Conservation (phyloP, 768 basidiomycete genomes). For the Suillus bovinus region DNA sequence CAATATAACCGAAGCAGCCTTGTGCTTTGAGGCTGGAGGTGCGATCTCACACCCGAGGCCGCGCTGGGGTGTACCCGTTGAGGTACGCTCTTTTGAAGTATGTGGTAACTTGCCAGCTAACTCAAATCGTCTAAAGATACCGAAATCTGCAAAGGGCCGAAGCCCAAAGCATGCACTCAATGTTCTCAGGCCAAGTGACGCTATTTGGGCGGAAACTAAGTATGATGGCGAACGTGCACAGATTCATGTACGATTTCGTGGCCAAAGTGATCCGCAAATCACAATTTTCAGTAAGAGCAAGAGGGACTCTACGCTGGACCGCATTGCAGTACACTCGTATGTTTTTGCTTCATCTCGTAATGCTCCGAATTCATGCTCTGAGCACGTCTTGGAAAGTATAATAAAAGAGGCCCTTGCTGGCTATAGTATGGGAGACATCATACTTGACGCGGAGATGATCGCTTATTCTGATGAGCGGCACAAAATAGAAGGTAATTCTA, state of each 20-base stretch:
- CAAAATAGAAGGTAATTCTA: constrained; percentile 66
- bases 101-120: no score
- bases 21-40: constrained; percentile 40
- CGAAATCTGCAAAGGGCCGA: constrained; percentile 79
- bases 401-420: constrained; percentile 60
- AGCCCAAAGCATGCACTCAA: constrained; percentile 58
- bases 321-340: constrained; percentile 60
- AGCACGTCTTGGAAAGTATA: constrained; percentile 38
- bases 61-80: constrained; percentile 58
- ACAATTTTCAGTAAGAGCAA: constrained; percentile 89
- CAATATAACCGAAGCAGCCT: constrained; percentile 57
- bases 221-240: constrained; percentile 96
- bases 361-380: not conserved
- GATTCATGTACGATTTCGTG: constrained; percentile 69
- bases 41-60: constrained; percentile 35
- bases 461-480: constrained; percentile 61
- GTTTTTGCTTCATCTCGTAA: constrained; percentile 11
- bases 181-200: constrained; percentile 23
- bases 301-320: constrained; percentile 78
- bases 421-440: constrained; percentile 41
- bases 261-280: constrained; percentile 45
- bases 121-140: constrained; percentile 48
- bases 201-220: constrained; percentile 87
- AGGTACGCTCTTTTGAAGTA: constrained; percentile 40
- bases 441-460: constrained; percentile 90